Evolutionary conservation across 2,329 filamentous ascomycete species (phyloP).

Genomic region (Botrytis squamosa): DNA sequence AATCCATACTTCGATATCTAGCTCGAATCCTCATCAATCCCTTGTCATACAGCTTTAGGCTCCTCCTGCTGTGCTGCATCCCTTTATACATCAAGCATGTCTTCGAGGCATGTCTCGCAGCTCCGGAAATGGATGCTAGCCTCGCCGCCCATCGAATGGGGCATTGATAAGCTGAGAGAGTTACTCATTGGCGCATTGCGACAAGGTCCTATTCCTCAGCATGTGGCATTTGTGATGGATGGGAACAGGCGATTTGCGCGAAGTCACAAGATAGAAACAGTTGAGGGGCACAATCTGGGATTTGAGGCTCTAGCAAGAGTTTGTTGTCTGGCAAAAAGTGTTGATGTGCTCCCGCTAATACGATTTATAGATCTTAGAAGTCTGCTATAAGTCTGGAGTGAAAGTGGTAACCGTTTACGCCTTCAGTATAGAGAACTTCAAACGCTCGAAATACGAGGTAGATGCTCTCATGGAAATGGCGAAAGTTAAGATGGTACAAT

Average conservation of each 20-base stretch:
- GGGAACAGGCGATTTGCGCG: slow-evolving; percentile 92
- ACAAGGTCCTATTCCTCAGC: slow-evolving; percentile 88
- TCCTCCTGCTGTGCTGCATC: neutral
- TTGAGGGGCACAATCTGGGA: slow-evolving; percentile 92
- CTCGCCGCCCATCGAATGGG: slow-evolving; percentile 90
- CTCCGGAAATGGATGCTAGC: slow-evolving; percentile 75
- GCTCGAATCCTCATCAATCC: neutral
- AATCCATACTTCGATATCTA: neutral
- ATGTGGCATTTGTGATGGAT: slow-evolving; percentile 99
- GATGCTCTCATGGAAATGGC: slow-evolving; percentile 97
- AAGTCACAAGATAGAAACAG: slow-evolving; percentile 87
- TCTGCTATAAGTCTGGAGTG: slow-evolving; percentile 97
- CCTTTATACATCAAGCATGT: slow-evolving; percentile 31
- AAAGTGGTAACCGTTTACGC: slow-evolving; percentile 97
- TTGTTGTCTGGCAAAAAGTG: slow-evolving; percentile 35
- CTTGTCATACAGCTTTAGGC: slow-evolving; percentile 4
- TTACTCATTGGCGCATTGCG: slow-evolving; percentile 83
- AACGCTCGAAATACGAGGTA: slow-evolving; percentile 93
- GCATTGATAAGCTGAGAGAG: slow-evolving; percentile 74
- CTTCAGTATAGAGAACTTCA: slow-evolving; percentile 99
- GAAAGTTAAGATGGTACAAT: slow-evolving; percentile 88
- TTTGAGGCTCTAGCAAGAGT: slow-evolving; percentile 92
- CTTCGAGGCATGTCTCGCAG: slow-evolving; percentile 58
- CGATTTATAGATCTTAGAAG: slow-evolving; percentile 72
- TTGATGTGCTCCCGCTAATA: slow-evolving; percentile 24